These are phyloP conservation scores for Aegilops tauschii DNA, from an alignment of 176 grass and related monocot genomes.

Conservation along the genomic window DNA sequence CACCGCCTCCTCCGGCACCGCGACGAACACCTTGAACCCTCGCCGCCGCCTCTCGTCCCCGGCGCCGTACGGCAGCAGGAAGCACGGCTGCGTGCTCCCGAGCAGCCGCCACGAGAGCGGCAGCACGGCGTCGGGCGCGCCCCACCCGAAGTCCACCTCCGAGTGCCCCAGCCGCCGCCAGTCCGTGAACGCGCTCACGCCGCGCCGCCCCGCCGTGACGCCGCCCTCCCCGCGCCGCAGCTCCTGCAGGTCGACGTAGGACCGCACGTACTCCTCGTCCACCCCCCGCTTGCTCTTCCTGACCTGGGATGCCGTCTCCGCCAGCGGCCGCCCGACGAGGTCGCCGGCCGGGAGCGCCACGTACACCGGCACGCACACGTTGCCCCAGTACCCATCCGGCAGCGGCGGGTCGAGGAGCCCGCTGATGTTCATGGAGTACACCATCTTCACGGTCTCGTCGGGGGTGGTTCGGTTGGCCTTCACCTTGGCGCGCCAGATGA, in stretches of 20 bases:
- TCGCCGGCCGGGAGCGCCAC: constrained; percentile 36
- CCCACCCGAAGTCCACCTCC: constrained; percentile 72
- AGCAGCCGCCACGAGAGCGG: constrained; percentile 71
- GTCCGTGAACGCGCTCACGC: constrained; percentile 70
- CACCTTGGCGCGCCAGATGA: constrained; percentile 78
- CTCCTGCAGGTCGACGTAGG: constrained; percentile 72
- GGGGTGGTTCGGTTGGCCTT: constrained; percentile 20
- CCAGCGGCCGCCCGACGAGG: constrained; percentile 37
- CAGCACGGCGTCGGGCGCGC: constrained; percentile 40
- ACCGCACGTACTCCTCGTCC: constrained; percentile 76
- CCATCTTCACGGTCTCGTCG: constrained; percentile 67
- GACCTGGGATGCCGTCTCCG: constrained; percentile 39
- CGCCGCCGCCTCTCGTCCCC: constrained; percentile 27
- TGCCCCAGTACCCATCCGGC: constrained; percentile 67
- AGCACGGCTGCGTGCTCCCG: constrained; percentile 62
- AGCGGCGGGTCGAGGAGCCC: constrained; percentile 43
- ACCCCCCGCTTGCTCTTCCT: constrained; percentile 53
- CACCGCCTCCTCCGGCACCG: constrained; percentile 22
- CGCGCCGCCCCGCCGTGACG: constrained; percentile 37
- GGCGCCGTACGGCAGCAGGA: constrained; percentile 50
- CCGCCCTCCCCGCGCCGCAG: constrained; percentile 38
- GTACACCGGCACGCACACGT: constrained; percentile 82
- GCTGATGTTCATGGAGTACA: constrained; percentile 90
- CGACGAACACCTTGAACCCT: constrained; percentile 66
- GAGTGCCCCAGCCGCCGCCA: constrained; percentile 74